Percentiles rank a stretch among this genome's conserved stretches.
Conservation (phyloP, 805 yeast species). For the Sugiyamaella boreocaroliniensis region DNA sequence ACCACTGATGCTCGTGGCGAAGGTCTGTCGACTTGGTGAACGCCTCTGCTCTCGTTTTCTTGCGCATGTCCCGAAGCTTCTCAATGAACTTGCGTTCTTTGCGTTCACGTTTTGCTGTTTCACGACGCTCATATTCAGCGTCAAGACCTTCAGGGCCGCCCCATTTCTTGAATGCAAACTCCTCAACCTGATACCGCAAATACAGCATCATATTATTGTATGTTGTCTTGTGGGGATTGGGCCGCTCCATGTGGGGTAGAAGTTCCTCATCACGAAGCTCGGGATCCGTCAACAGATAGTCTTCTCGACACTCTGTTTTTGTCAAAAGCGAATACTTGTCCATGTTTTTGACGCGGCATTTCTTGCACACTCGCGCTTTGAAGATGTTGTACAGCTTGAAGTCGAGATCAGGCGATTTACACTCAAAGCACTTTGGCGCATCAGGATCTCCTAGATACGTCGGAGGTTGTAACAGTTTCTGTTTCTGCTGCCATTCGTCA, state of each 20-base stretch:
- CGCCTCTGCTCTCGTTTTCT: constrained; percentile 88
- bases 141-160: constrained; percentile 84
- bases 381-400: constrained; percentile 64
- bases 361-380: constrained; percentile 67
- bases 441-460: constrained; percentile 44
- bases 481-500: constrained; percentile 53
- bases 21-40: constrained; percentile 52
- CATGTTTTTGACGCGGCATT: constrained; percentile 64
- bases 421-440: constrained; percentile 81
- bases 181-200: constrained; percentile 87
- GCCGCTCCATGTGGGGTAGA: constrained; percentile 74
- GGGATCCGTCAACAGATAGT: constrained; percentile 88
- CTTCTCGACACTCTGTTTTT: constrained; percentile 91
- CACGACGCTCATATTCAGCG: constrained; percentile 85
- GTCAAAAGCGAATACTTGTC: constrained; percentile 88
- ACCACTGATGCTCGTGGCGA: constrained; percentile 42
- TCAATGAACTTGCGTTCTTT: constrained; percentile 72
- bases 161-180: constrained; percentile 90
- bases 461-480: constrained; percentile 27
- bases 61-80: constrained; percentile 81
- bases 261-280: constrained; percentile 68
- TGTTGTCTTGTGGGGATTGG: constrained; percentile 88
- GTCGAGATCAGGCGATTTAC: constrained; percentile 76
- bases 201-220: constrained; percentile 90
- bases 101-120: constrained; percentile 59